Base-by-base conservation (phyloP, 371 early-diverging fungal species). In the Capillidium heterosporum region DNA sequence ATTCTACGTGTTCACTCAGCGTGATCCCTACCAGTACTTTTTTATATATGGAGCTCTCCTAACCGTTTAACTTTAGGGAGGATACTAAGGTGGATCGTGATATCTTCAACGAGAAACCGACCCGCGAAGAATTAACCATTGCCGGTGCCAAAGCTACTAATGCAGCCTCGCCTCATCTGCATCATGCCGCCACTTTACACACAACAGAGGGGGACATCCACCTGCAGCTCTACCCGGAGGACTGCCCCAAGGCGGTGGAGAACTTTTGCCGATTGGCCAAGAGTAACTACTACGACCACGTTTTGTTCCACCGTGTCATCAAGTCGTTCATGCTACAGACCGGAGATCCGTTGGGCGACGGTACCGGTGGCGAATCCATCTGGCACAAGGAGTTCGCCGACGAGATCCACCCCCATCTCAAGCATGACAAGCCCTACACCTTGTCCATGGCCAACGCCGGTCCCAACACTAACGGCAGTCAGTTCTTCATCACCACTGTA, bases 391-490 rank as follows among this genome's bases (percentile, higher is more conserved):
- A 89, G 56, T 99, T 98, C 71, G 89, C 89, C 60, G 98, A 99
- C 67, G 98, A 99, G 68, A 84, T 95, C 59, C 75, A 75, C 21
- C 67, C 73, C 27, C 80, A 81, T 27, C 69, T 89, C 48, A 75
- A 74, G 59, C 95, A 95, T 62, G 87, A 91, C 65, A 76, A 85
- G 8, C 85, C 92, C 0, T 95, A 90, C 42, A 84, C 90, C 0
- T 73, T 99, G 0, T 84, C 88, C 58, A 98, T 99, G 99, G 99
- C 99, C 7, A 99, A 98, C 68, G 81, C 85, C 0, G 99, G 99
- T 2, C 86, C 91, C 2, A 78, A 82, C 35, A 89, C 93, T 7
- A 95, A 92, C 65, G 91, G 83, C 1, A 82, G 83, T 48, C 99
- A 99, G 70, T 99, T 98, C 68, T 99, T 98, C 63, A 95, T 99